phyloP scores from a whole-genome alignment of 352 stramenopile species.

The Pseudoperonospora humuli region DNA sequence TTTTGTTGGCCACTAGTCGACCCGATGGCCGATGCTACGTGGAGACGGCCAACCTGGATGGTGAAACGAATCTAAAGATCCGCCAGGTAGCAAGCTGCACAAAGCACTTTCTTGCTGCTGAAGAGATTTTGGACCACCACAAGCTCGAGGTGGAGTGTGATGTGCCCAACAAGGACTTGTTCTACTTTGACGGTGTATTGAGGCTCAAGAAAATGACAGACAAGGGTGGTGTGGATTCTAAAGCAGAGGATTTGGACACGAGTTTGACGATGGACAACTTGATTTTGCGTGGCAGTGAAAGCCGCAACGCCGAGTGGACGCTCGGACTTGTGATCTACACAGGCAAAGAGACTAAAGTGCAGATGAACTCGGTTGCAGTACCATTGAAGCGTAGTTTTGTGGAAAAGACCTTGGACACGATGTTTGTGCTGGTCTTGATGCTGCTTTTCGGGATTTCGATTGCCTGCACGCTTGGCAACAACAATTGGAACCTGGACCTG shows the following conservation, averaged over 20 bases:
- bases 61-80: slow-evolving; percentile 87
- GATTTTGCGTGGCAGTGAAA: slow-evolving; percentile 78
- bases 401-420: slow-evolving; percentile 81
- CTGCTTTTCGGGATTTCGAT: slow-evolving; percentile 82
- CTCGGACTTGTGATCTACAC: slow-evolving; percentile 83
- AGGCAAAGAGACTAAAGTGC: slow-evolving; percentile 75
- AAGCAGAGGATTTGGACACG: slow-evolving; percentile 24
- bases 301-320: slow-evolving; percentile 80
- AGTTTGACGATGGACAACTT: slow-evolving; percentile 86
- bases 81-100: slow-evolving; percentile 66
- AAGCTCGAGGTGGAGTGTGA: slow-evolving; percentile 71
- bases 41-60: slow-evolving; percentile 82
- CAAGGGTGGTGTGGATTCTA: slow-evolving; percentile 6
- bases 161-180: slow-evolving; percentile 77
- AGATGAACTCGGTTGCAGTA: slow-evolving; percentile 76
- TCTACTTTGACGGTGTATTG: slow-evolving; percentile 78
- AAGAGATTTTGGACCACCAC: slow-evolving; percentile 66
- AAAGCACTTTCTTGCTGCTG: slow-evolving; percentile 63
- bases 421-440: slow-evolving; percentile 84
- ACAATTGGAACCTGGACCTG: slow-evolving; percentile 73
- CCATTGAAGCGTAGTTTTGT: slow-evolving; percentile 83
- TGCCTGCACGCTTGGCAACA: slow-evolving; percentile 75
- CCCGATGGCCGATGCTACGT: slow-evolving; percentile 76
- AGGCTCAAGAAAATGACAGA: slow-evolving; percentile 24
- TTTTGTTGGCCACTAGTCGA: slow-evolving; percentile 70